Base-by-base conservation (phyloP, 225 moss, liverwort and hornwort genomes). In the Pleurozium schreberi region DNA sequence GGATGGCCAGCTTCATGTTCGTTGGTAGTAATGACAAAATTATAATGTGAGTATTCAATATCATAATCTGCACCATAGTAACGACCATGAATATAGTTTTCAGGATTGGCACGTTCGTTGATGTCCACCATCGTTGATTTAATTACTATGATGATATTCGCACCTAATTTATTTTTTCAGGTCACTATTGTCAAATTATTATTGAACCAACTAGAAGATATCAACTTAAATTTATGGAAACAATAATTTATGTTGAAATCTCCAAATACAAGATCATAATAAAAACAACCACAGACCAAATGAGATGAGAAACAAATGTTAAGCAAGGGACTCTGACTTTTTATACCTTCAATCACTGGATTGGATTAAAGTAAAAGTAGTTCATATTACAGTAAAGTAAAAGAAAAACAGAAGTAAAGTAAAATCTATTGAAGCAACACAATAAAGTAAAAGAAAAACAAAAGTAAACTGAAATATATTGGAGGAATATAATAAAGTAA, bases 21-120 rank as follows among this genome's bases (percentile, higher is more conserved):
- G 3, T 26, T 2, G 17, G 27, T 4, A 13, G 0, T 22, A 50
- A 8, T 34, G 8, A 34, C 19, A 55, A 6, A 4, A 78, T 6
- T 16, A 55, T 78, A 25, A 38, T 38, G 10, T 26, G 10, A 3
- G 28, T 42, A 4, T 0, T 28, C 28, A 80, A 12, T 43, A 8
- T 42, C n/a, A 42, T 81, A 60, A 30, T 80, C 8, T 18, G 40
- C 12, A 28, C 42, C 80, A 42, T 19, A 80, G 3, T 60, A 60
- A 11, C 19, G 42, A 8, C 30, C 80, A 19, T 60, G 60, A 42
- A 81, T 42, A 40, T 42, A 60, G 42, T 60, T 81, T 11, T 81
- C 42, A 4, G 3, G 3, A 13, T 81, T 13, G 4, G 1, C 2
- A 18, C 1, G 11, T 30, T 75, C 75, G 52, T n/a, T n/a, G 0